Evolutionary conservation across 1,284 basidiomycete genomes (phyloP).

Genomic region (Microbotryomycetes sp.): DNA sequence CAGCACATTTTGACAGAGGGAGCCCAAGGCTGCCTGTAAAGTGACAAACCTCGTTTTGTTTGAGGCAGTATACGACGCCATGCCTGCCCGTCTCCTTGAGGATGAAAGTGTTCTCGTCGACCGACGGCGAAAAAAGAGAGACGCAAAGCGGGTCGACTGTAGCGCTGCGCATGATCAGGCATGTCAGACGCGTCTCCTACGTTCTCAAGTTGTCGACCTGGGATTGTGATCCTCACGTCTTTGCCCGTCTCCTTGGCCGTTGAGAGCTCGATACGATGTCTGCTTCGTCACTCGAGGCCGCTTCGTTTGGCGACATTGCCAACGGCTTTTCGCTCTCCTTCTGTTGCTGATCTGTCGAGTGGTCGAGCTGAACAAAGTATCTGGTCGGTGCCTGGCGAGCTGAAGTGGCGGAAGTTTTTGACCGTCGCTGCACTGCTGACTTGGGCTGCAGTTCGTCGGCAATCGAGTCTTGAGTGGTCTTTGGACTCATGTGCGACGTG

Average conservation of each 20-base stretch:
- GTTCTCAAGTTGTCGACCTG: too few relatives aligned
- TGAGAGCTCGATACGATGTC: background rate
- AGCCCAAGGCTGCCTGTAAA: background rate
- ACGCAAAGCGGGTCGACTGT: constrained; percentile 21
- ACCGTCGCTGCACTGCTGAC: too few relatives aligned
- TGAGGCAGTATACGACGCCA: constrained; percentile 12
- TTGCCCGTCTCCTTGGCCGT: constrained; percentile 17
- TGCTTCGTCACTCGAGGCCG: background rate
- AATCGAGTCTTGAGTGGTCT: too few relatives aligned
- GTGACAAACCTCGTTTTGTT: constrained; percentile 21
- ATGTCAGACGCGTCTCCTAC: background rate
- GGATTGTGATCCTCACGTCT: constrained; percentile 8
- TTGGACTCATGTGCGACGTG: too few relatives aligned
- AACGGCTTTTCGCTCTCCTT: background rate
- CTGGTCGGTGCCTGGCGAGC: background rate
- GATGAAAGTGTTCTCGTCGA: background rate
- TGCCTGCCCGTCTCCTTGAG: background rate
- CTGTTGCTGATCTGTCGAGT: background rate
- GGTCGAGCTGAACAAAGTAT: background rate
- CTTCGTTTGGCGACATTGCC: background rate
- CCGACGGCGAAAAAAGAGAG: constrained; percentile 8
- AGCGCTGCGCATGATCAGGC: constrained; percentile 4
- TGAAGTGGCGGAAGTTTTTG: background rate
- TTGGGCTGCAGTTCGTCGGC: too few relatives aligned
- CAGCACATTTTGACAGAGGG: too few relatives aligned